Evolutionary conservation across 768 basidiomycete species (phyloP), one percentile per base, ranked within the genome.

Genomic region (Albatrellus ellisii): DNA sequence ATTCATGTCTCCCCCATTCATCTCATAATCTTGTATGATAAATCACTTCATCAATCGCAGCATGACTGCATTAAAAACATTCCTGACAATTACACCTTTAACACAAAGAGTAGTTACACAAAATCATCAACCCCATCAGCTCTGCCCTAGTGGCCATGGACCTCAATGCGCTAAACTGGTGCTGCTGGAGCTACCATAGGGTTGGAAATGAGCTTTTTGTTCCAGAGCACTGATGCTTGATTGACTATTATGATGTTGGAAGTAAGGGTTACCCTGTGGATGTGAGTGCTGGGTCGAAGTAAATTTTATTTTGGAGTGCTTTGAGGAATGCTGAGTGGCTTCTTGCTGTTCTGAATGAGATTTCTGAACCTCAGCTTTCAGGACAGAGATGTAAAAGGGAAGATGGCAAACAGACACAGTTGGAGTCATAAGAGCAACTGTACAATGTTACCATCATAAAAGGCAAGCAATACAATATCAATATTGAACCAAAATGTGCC

Each of bases 261-360:
- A 28, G 34, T 47, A 47, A n/a, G 46, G 46, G 26, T 47, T 47
- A 36, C 26, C 41, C 38, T 25, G 46, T 20, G 18, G 15, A 38
- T 26, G 46, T 39, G 15, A 44, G 22, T 15, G 43, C 32, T 26
- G 55, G 39, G 5, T 63, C 55, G 1, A n/a, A n/a, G 63, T 52
- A 47, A 73, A 73, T 33, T 60, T 62, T 37, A 74, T 70, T 18
- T 59, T 55, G 10, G 56, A 55, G 36, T 69, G 61, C 46, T 65
- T 66, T 20, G 62, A 62, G 3, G 58, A 47, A 29, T 44, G 45
- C 18, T 47, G 45, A 12, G 46, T 45, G 14, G 62, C 55, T 35
- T 60, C 52, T 25, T 65, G 57, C 20, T 65, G 62, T 44, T 73
- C 68, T 4, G 58, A 64, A 20, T 61, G 62, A 20, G 52, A 50